A percentile compares a stretch with the other conserved stretches of the same genome.
Evolutionary conservation across 2,329 filamentous ascomycete species (phyloP).

Genomic region (Aureobasidium lini): DNA sequence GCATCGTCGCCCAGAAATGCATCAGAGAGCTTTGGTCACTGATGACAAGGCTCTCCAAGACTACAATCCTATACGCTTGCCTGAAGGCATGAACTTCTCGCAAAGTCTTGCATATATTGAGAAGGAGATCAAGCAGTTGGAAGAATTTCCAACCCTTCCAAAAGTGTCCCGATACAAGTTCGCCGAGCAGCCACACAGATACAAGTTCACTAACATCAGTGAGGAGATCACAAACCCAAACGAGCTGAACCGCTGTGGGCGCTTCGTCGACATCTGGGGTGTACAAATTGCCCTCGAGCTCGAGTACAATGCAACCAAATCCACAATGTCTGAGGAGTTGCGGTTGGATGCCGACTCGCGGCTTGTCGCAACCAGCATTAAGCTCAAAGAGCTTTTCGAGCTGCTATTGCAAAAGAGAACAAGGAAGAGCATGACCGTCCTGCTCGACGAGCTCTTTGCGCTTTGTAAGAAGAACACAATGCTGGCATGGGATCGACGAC

Average conservation of each 20-base stretch:
- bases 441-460: background rate
- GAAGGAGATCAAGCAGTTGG: background rate
- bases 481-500: constrained; percentile 62
- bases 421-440: background rate
- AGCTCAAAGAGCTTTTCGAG: background rate
- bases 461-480: constrained; percentile 25
- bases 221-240: background rate
- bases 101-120: background rate
- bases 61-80: constrained; percentile 1
- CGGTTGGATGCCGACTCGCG: background rate
- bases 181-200: background rate
- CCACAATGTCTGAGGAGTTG: background rate
- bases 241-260: background rate
- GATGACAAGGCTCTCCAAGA: constrained; percentile 7
- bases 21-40: background rate
- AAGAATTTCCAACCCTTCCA: background rate
- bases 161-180: background rate
- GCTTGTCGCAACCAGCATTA: background rate
- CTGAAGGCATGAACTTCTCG: background rate
- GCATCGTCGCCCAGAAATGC: background rate
- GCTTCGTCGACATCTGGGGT: constrained; percentile 1
- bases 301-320: background rate
- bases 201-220: background rate
- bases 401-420: background rate
- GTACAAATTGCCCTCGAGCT: constrained; percentile 1